These are phyloP conservation scores for Lagenaria siceraria DNA, from an alignment of 306 rosid genomes.

Conservation along the genomic window DNA sequence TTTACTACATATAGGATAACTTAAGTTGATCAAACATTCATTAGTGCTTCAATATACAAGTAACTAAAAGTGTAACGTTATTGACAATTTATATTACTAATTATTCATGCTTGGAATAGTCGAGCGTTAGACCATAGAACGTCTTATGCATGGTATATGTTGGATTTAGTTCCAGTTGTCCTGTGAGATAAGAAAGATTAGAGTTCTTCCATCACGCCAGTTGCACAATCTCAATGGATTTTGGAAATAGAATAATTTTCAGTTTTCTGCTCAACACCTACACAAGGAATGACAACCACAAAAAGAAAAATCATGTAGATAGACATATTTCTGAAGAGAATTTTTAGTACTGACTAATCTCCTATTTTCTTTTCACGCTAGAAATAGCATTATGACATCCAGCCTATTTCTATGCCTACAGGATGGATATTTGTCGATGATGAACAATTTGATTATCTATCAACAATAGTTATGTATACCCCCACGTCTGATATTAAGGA, in stretches of 20 bases:
- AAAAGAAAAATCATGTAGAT: neutral
- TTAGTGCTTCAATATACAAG: neutral
- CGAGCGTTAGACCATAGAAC: neutral
- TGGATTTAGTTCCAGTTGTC: neutral
- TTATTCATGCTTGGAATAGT: neutral
- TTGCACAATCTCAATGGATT: neutral
- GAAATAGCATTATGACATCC: neutral
- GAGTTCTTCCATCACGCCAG: neutral
- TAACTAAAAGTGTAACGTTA: neutral
- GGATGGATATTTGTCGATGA: conserved; percentile 84
- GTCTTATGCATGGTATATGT: neutral
- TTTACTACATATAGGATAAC: neutral
- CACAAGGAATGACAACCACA: neutral
- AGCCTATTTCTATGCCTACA: conserved; percentile 25
- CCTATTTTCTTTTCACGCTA: neutral
- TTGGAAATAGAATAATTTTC: neutral
- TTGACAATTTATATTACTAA: neutral
- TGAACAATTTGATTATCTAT: conserved; percentile 59
- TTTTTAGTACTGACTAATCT: neutral
- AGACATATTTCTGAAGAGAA: neutral
- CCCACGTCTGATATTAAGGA: conserved; percentile 25
- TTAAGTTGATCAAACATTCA: neutral
- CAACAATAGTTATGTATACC: conserved; percentile 36
- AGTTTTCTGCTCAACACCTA: neutral
- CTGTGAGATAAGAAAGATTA: neutral